A percentile compares a stretch with the other conserved stretches of the same genome.
These are phyloP conservation scores for Carallia brachiata DNA, from an alignment of 345 rosid species.

Conservation along the genomic window DNA sequence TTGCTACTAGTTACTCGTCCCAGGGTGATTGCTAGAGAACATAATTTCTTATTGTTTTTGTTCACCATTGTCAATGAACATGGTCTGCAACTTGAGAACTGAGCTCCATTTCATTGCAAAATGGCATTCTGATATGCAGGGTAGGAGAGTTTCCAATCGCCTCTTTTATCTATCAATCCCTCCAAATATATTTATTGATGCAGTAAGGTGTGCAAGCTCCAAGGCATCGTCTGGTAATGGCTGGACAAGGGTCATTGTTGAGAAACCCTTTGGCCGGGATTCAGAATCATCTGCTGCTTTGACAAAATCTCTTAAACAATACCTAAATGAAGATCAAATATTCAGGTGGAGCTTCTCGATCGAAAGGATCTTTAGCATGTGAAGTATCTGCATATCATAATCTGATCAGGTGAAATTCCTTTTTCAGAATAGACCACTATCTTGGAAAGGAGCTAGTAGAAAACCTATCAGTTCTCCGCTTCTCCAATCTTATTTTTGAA, in stretches of 20 bases:
- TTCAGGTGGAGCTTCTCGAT: constrained; percentile 54
- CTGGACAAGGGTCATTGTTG: constrained; percentile 98
- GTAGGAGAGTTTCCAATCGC: constrained; percentile 77
- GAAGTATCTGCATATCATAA: neutral
- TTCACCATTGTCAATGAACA: too few relatives aligned
- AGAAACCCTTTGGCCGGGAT: constrained; percentile 98
- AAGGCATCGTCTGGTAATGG: constrained; percentile 89
- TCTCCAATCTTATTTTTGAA: constrained; percentile 96
- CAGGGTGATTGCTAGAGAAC: too few relatives aligned
- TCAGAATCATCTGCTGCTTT: constrained; percentile 95
- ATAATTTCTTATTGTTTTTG: too few relatives aligned
- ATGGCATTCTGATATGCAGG: constrained; percentile 44
- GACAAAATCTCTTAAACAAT: constrained; percentile 78
- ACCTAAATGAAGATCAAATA: constrained; percentile 87
- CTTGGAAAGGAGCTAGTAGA: constrained; percentile 97
- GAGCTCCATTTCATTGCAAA: constrained; percentile 10
- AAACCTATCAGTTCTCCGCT: constrained; percentile 92
- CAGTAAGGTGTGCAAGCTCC: constrained; percentile 85
- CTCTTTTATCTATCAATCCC: constrained; percentile 94
- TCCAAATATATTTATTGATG: constrained; percentile 89
- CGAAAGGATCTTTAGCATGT: neutral
- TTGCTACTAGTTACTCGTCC: too few relatives aligned
- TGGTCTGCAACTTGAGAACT: neutral
- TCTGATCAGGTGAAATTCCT: constrained; percentile 22
- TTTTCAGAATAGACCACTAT: constrained; percentile 91